Conservation (phyloP, 1,284 basidiomycete species). For the Ceratobasidium sp. region DNA sequence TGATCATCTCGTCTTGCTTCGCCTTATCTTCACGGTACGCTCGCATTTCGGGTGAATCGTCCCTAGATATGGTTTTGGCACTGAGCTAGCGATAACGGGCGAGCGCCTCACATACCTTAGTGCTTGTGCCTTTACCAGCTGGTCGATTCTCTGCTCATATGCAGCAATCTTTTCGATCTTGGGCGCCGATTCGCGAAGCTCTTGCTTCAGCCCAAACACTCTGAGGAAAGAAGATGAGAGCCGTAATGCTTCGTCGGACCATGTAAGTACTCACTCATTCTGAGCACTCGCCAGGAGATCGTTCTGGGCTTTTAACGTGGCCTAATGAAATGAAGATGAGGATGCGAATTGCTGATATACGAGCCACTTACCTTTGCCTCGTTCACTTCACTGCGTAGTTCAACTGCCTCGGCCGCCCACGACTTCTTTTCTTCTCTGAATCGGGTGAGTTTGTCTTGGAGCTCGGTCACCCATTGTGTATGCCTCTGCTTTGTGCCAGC, state of each 20-base stretch:
- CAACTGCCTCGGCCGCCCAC: slow-evolving; percentile 49
- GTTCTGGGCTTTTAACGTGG: slow-evolving; percentile 47
- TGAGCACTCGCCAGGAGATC: slow-evolving; percentile 47
- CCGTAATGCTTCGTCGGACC: neutral
- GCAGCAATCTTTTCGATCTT: slow-evolving; percentile 48
- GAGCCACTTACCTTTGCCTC: slow-evolving; percentile 46
- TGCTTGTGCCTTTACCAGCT: slow-evolving; percentile 44
- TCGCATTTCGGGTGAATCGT: slow-evolving; percentile 50
- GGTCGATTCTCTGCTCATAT: slow-evolving; percentile 49
- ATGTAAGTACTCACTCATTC: slow-evolving; percentile 43
- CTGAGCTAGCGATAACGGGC: neutral
- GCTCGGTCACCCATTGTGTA: slow-evolving; percentile 46
- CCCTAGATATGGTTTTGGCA: slow-evolving; percentile 38
- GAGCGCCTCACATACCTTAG: slow-evolving; percentile 33
- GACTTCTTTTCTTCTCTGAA: slow-evolving; percentile 50
- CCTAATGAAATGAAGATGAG: slow-evolving; percentile 30
- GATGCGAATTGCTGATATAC: neutral
- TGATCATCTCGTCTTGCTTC: slow-evolving; percentile 41
- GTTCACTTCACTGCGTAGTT: slow-evolving; percentile 48
- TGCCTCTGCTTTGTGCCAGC: slow-evolving; percentile 43
- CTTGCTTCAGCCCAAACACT: slow-evolving; percentile 46
- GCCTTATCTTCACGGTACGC: slow-evolving; percentile 45
- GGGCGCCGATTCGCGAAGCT: slow-evolving; percentile 46
- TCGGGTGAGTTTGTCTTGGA: slow-evolving; percentile 46
- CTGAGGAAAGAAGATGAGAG: neutral